A percentile compares a stretch with the other conserved stretches of the same genome.
Conservation (phyloP, 1,284 basidiomycete species). For the Pterula multifida region DNA sequence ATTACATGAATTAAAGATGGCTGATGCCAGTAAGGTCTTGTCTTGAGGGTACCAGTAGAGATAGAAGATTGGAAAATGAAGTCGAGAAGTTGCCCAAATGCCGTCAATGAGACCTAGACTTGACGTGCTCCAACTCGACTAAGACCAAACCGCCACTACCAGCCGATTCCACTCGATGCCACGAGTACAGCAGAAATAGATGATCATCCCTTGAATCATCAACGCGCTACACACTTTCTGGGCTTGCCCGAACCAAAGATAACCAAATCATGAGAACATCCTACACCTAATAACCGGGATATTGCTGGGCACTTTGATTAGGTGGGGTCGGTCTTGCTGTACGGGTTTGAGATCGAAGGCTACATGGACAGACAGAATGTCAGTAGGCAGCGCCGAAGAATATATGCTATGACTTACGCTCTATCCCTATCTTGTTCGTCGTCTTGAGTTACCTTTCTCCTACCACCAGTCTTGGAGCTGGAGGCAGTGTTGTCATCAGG, state of each 20-base stretch:
- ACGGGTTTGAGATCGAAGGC: constrained; percentile 76
- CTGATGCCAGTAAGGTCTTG: background rate
- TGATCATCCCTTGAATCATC: background rate
- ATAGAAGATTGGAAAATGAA: background rate
- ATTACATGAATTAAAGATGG: background rate
- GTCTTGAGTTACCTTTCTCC: constrained; percentile 69
- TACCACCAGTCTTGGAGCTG: constrained; percentile 46
- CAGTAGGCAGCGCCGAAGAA: no score
- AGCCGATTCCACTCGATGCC: background rate
- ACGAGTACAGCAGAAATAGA: background rate
- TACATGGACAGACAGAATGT: constrained; percentile 22
- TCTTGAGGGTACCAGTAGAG: background rate
- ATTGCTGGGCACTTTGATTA: no score
- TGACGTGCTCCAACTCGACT: background rate
- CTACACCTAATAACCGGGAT: constrained; percentile 16
- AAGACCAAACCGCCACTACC: background rate
- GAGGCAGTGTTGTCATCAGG: constrained; percentile 51
- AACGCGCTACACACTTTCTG: background rate
- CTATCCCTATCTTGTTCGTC: constrained; percentile 69
- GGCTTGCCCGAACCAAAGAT: background rate
- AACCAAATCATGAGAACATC: constrained; percentile 28
- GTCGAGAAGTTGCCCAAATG: background rate
- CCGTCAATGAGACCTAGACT: background rate
- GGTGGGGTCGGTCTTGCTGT: no score
- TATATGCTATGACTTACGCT: constrained; percentile 44